A percentile compares a stretch with the other conserved stretches of the same genome.
Conservation (phyloP, 2,329 filamentous ascomycete genomes). For the Xylariaceae sp. region DNA sequence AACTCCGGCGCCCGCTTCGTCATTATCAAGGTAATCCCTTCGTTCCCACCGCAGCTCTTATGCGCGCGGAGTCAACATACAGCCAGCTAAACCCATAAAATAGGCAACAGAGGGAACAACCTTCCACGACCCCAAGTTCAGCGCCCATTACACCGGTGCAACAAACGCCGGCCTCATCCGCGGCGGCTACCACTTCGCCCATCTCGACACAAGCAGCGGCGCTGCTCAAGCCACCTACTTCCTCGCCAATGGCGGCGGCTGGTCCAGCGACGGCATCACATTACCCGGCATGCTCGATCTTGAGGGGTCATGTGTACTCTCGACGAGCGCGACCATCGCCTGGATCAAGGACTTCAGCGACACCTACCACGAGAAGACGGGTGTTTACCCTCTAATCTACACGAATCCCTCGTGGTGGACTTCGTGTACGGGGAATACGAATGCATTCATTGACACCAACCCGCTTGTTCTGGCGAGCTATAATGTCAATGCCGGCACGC, state of each 20-base stretch:
- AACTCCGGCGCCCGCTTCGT: slow-evolving; percentile 39
- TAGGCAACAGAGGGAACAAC: slow-evolving; percentile 50
- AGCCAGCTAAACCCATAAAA: slow-evolving; percentile 1
- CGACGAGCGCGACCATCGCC: slow-evolving; percentile 40
- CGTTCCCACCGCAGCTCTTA: background rate
- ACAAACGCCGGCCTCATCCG: slow-evolving; percentile 49
- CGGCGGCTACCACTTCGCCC: slow-evolving; percentile 53
- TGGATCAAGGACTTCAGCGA: slow-evolving; percentile 52
- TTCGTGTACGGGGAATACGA: slow-evolving; percentile 46
- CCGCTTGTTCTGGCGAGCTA: slow-evolving; percentile 47
- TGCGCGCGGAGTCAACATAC: background rate
- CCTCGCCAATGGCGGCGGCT: slow-evolving; percentile 48
- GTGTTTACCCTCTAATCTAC: slow-evolving; percentile 49
- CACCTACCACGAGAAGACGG: slow-evolving; percentile 42
- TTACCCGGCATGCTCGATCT: slow-evolving; percentile 55
- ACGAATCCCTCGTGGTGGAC: slow-evolving; percentile 50
- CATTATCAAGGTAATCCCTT: slow-evolving; percentile 38
- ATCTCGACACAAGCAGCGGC: slow-evolving; percentile 40
- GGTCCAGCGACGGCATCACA: slow-evolving; percentile 48
- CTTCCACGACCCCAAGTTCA: slow-evolving; percentile 43
- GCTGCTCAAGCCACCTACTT: slow-evolving; percentile 48
- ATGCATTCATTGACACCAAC: slow-evolving; percentile 40
- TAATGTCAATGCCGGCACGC: slow-evolving; percentile 36
- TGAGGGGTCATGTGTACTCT: slow-evolving; percentile 46
- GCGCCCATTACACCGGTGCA: slow-evolving; percentile 44